phyloP scores from a whole-genome alignment of 495 filamentous ascomycete species.

The Penicillium dipodomyicola region DNA sequence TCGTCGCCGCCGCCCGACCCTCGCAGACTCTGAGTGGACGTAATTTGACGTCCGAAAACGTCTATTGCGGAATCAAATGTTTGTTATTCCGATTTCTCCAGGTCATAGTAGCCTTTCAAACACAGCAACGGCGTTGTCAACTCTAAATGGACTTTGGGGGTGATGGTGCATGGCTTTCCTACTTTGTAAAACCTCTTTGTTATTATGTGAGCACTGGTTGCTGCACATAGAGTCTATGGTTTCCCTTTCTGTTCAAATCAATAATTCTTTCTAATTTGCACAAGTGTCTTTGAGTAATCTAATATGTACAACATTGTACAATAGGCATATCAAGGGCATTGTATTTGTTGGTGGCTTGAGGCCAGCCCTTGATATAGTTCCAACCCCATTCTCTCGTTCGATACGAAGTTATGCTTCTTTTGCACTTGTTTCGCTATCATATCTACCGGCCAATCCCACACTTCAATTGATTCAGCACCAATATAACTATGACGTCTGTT shows the following conservation, averaged over 20 bases:
- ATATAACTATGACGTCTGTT: constrained; percentile 4
- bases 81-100: constrained; percentile 10
- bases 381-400: background rate
- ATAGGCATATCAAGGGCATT: background rate
- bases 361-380: background rate
- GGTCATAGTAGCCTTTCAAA: constrained; percentile 12
- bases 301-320: background rate
- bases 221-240: constrained; percentile 21
- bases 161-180: constrained; percentile 8
- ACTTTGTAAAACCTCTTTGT: constrained; percentile 12
- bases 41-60: constrained; percentile 8
- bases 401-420: background rate
- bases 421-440: background rate
- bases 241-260: constrained; percentile 16
- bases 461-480: background rate
- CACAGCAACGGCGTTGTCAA: constrained; percentile 18
- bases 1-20: constrained; percentile 40
- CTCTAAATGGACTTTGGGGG: constrained; percentile 10
- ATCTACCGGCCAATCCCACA: background rate
- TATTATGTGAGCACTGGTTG: constrained; percentile 27
- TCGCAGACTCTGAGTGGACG: constrained; percentile 41
- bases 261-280: constrained; percentile 17
- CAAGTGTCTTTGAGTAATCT: background rate
- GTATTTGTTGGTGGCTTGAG: background rate
- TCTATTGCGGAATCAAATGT: constrained; percentile 8